Base-by-base conservation (phyloP, 805 yeast genomes). In the Saturnispora silvae region DNA sequence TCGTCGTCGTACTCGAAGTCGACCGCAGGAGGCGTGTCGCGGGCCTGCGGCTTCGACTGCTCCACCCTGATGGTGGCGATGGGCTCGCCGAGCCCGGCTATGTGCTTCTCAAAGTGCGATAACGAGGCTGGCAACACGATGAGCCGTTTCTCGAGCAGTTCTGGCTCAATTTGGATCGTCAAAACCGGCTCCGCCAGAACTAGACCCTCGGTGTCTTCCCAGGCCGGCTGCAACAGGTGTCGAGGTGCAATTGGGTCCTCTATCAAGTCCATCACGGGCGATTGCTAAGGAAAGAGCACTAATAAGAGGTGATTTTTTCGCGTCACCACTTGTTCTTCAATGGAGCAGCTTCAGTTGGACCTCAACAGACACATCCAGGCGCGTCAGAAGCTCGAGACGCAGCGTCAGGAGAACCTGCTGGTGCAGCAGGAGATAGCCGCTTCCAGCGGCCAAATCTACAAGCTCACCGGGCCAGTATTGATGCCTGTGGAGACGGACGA, bases 351-450 rank as follows among this genome's bases (percentile, higher is more conserved):
- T 14, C 64, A 60, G 37, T 38, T 44, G 4, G 50, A 48, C 11
- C 42, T 54, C 8, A 61, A 65, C 33, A 80, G 74, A 35, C 63
- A 75, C 30, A 67, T 86, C 26, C 63, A 72, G 4, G 75, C 85
- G 10, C 76, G 97, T 51, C 94, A 89, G 47, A 74, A 78, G 52
- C 69, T 92, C 32, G 99, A 92, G 54, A 83, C 96, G 1, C 99
- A 92, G 60, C 73, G 67, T 49, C 98, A 92, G 59, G 99, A 92
- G 57, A 87, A 87, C 57, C 77, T 77, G 50, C 87, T 92, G 34
- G 98, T 92, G 13, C 68, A 77, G 46, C 77, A 72, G 40, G 98
- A 92, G 59, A 82, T 92, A 50, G 72, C 70, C 20, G 47, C 45
- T 6, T 49, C 60, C 31, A 62, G 82, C 40, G 70, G 72, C 39